Evolutionary conservation across 805 yeast species (phyloP), one percentile per base, ranked within the genome.

Genomic region (Ogataea sp.): DNA sequence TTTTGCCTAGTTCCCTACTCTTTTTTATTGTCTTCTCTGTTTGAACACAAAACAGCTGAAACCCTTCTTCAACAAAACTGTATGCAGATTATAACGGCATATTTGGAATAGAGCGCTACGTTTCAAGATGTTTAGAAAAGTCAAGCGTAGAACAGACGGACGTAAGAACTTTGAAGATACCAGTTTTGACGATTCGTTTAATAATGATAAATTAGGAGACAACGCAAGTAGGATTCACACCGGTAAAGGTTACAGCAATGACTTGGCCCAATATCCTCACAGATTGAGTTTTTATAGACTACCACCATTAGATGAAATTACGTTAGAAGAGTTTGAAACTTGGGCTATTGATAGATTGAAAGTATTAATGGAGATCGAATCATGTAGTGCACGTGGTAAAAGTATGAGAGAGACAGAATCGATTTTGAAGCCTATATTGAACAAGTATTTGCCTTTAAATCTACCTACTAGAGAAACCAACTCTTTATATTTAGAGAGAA

Each of bases 321-420:
- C 97, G 0, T 61, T 93, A 15, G 97, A 89, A 46, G 85, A 93
- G 52, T 93, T 93, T 60, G 98, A 93, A 62, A 70, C 71, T 4
- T 93, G 97, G 96, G 97, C 97, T 4, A 81, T 93, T 39, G 97
- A 90, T 53, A 66, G 99, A 43, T 68, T 90, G 45, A 79, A 82
- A 53, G 75, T 93, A 8, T 67, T 93, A 42, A 73, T 88, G 39
- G 96, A 87, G 55, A 80, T 93, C 37, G 97, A 90, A 52, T 73
- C 86, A 1, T 75, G 83, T 46, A 52, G 71, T 32, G 76, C 81
- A 20, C 70, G 94, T 49, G 78, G 80, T 43, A 77, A 78, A 51
- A 58, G 72, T 1, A 54, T 73, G 35, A 75, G 73, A 47, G 96
- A 88, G 41, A 74, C 77, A 27, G 90, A 82, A 48, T 53, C 64